These are phyloP conservation scores for Malassezia japonica DNA, from an alignment of 1,284 basidiomycete species.

Conservation along the genomic window DNA sequence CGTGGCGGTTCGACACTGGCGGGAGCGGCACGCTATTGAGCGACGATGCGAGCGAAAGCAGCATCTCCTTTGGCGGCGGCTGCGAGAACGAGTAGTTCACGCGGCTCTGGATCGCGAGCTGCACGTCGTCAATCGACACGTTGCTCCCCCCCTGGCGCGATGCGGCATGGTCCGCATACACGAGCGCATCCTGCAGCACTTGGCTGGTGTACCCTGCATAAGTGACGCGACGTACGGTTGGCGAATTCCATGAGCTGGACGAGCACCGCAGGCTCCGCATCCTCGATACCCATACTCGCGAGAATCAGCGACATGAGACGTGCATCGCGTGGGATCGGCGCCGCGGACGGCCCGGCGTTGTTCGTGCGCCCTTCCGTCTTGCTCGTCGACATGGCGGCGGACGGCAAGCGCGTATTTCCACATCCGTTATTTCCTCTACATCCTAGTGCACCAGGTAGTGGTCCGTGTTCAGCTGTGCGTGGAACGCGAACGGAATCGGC, in stretches of 20 bases:
- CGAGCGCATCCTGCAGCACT: slow-evolving; percentile 75
- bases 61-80: slow-evolving; percentile 89
- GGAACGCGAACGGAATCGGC: slow-evolving; percentile 6
- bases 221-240: slow-evolving; percentile 55
- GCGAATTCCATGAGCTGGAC: slow-evolving; percentile 93
- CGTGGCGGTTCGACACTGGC: slow-evolving; percentile 86
- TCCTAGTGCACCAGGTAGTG: slow-evolving; percentile 11
- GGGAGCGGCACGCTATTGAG: slow-evolving; percentile 83
- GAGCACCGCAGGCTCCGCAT: slow-evolving; percentile 84
- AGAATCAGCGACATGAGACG: slow-evolving; percentile 83
- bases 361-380: neutral
- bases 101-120: slow-evolving; percentile 79
- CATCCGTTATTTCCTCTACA: slow-evolving; percentile 6
- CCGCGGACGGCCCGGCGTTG: neutral
- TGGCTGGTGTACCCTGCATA: slow-evolving; percentile 69
- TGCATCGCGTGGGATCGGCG: slow-evolving; percentile 64
- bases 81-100: slow-evolving; percentile 91
- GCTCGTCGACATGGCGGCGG: slow-evolving; percentile 12
- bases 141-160: slow-evolving; percentile 23
- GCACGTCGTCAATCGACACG: slow-evolving; percentile 74
- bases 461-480: slow-evolving; percentile 9
- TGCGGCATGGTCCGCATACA: slow-evolving; percentile 81
- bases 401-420: neutral
- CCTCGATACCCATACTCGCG: slow-evolving; percentile 85
- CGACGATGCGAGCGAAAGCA: slow-evolving; percentile 75